Conservation (phyloP, 164 flowering plant species). For the Vitis rupestris region DNA sequence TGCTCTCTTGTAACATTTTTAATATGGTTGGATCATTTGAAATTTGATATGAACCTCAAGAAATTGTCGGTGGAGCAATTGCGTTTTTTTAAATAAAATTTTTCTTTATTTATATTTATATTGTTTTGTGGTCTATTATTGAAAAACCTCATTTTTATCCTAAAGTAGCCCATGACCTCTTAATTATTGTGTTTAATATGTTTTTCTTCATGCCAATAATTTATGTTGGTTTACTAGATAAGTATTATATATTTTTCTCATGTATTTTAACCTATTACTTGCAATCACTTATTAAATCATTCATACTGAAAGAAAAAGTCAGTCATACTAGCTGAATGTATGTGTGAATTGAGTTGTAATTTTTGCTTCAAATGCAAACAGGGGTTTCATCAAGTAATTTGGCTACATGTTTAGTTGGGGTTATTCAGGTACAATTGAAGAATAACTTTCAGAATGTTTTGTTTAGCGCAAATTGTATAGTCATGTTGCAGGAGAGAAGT, state of each 20-base stretch:
- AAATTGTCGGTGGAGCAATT: too few relatives aligned
- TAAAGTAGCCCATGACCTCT: neutral
- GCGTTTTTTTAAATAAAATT: too few relatives aligned
- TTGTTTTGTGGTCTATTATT: neutral
- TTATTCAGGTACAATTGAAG: slow-evolving; percentile 61
- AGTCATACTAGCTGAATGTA: neutral
- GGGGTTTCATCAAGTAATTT: slow-evolving; percentile 70
- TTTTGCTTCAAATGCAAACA: slow-evolving; percentile 27
- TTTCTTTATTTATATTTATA: too few relatives aligned
- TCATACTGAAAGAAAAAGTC: neutral
- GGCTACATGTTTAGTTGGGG: slow-evolving; percentile 80
- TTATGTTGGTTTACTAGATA: neutral
- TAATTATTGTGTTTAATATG: neutral
- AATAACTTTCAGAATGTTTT: neutral
- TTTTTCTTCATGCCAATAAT: neutral
- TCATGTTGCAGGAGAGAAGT: neutral
- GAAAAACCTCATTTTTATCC: neutral
- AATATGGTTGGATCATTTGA: too few relatives aligned
- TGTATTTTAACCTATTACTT: neutral
- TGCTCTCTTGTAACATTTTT: too few relatives aligned
- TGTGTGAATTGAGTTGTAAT: slow-evolving; percentile 2
- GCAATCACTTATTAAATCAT: neutral
- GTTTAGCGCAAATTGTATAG: neutral
- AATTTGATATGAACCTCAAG: too few relatives aligned
- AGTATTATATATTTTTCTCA: neutral